Evolutionary conservation across 2,329 filamentous ascomycete genomes (phyloP).

Genomic region (Dothistroma pini): DNA sequence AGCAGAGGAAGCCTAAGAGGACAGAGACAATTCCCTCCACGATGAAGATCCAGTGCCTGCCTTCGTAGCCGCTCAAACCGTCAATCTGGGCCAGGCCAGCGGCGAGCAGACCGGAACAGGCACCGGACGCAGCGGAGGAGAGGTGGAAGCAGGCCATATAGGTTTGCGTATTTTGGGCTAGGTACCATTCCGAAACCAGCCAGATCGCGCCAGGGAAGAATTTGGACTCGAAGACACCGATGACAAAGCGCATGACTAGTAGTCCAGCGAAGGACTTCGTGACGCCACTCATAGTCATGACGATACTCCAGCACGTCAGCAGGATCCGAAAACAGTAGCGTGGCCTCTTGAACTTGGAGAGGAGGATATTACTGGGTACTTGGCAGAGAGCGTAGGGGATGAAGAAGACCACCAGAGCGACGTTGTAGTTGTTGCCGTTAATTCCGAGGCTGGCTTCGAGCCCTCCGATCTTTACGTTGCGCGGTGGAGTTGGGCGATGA

Average conservation of each 20-base stretch:
- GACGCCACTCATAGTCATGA: constrained; percentile 48
- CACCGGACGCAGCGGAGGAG: constrained; percentile 21
- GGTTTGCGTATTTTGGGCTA: constrained; percentile 20
- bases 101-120: constrained; percentile 27
- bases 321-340: constrained; percentile 28
- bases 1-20: constrained; percentile 47
- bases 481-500: constrained; percentile 46
- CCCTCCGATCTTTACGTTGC: constrained; percentile 54
- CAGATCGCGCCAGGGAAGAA: constrained; percentile 49
- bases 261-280: constrained; percentile 70
- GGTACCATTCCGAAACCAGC: constrained; percentile 26
- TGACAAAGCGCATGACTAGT: constrained; percentile 74
- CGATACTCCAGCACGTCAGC: constrained; percentile 22
- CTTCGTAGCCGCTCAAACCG: constrained; percentile 37
- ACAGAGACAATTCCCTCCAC: constrained; percentile 57
- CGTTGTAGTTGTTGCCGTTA: constrained; percentile 46
- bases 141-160: constrained; percentile 24
- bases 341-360: constrained; percentile 36
- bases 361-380: constrained; percentile 23
- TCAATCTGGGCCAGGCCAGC: constrained; percentile 35
- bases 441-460: constrained; percentile 46
- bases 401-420: constrained; percentile 53
- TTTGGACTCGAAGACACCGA: constrained; percentile 64
- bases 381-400: constrained; percentile 41
- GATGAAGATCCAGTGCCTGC: constrained; percentile 43